These are phyloP conservation scores for Sordariomycetes sp. DNA, from an alignment of 2,329 filamentous ascomycete species.

Conservation along the genomic window DNA sequence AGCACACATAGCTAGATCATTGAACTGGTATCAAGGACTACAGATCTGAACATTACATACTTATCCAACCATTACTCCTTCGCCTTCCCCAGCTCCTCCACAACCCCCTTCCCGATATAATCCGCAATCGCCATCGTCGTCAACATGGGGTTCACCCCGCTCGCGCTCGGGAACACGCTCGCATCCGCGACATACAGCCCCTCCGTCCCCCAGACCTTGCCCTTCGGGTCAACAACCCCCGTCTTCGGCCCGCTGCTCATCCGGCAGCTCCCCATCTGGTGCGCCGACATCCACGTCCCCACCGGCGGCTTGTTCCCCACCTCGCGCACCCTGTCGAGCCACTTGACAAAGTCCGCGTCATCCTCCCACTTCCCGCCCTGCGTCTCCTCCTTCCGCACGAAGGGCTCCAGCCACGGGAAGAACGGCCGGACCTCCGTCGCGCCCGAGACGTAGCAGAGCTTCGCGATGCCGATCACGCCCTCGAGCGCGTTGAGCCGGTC, in stretches of 20 bases:
- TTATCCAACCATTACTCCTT: too few relatives aligned
- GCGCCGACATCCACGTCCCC: slow-evolving; percentile 54
- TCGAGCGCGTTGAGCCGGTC: slow-evolving; percentile 64
- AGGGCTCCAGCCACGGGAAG: slow-evolving; percentile 53
- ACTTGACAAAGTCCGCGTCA: slow-evolving; percentile 49
- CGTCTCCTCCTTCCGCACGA: slow-evolving; percentile 26
- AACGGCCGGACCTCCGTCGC: slow-evolving; percentile 68
- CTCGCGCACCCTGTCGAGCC: slow-evolving; percentile 40
- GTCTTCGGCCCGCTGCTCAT: slow-evolving; percentile 48
- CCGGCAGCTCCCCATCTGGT: slow-evolving; percentile 71
- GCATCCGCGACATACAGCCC: slow-evolving; percentile 63
- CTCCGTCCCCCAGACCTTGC: slow-evolving; percentile 54
- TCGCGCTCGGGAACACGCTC: slow-evolving; percentile 66
- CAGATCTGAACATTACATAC: too few relatives aligned
- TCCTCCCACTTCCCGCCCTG: slow-evolving; percentile 24
- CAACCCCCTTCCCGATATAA: slow-evolving; percentile 49
- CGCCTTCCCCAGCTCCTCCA: slow-evolving; percentile 26
- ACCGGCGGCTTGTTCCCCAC: slow-evolving; percentile 40
- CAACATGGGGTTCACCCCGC: slow-evolving; percentile 75
- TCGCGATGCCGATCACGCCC: slow-evolving; percentile 60
- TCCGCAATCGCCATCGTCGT: slow-evolving; percentile 63
- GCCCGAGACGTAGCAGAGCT: slow-evolving; percentile 68
- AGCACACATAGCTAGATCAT: too few relatives aligned
- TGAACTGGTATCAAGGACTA: too few relatives aligned
- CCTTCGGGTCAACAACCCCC: slow-evolving; percentile 48